Base-by-base conservation (phyloP, 2,329 filamentous ascomycete species). In the Epichloe festucae region DNA sequence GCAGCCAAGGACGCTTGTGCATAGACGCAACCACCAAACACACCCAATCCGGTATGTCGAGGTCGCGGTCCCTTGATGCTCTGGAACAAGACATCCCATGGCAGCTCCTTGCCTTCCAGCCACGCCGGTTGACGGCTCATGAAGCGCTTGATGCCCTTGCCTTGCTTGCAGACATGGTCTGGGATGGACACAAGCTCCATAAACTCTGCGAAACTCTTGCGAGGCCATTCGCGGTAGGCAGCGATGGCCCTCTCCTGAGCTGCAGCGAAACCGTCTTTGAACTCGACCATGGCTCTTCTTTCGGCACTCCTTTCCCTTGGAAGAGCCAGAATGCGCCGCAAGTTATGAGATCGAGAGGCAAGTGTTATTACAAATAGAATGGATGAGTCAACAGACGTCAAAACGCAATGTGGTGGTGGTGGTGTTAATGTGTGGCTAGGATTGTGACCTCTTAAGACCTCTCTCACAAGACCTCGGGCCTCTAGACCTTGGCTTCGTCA, bases 21-120 rank as follows among this genome's bases (percentile, higher is more conserved):
- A 51, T 67, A 71, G 34, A 70, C 68, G 23, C 66, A 63, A 5
- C 67, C 68, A 5, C 68, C 68, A 45, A 63, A 71, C 0, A 63
- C 64, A n/a, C 62, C 61, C 12, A 42, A 19, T 31, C 55, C 48
- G 4, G 35, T 43, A 34, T 49, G 49, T 17, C 41, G 19, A 56
- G 60, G 36, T 47, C 56, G 42, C 55, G 54, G 43, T 48, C 58
- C 50, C 41, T 54, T 46, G 27, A 50, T 27, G 3, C 53, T 50
- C 0, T 39, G 46, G 10, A 59, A 59, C 2, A 60, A 4, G 2
- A 54, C 34, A 4, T 57, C 56, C 63, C 63, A 63, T 4, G 64
- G 64, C 11, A 68, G 56, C 17, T 67, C 62, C 7, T 52, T 53
- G 2, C 63, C 66, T 0, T 65, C 59, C 38, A 53, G 60, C 66